Evolutionary conservation across 139 green algal genomes (phyloP).

Genomic region (Coccomyxa sp.): DNA sequence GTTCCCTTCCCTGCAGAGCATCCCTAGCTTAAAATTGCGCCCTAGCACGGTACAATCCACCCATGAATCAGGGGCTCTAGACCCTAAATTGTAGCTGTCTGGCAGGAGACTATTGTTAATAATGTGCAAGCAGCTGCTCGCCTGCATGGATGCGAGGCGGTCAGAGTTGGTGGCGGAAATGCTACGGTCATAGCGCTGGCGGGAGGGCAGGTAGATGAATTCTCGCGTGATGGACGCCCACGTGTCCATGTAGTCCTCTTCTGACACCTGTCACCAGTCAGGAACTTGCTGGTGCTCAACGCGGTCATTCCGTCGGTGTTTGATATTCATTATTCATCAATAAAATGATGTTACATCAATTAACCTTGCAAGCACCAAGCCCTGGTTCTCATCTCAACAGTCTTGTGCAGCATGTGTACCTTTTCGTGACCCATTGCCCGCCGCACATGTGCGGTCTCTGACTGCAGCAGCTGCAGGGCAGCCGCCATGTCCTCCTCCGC

Average conservation of each 20-base stretch:
- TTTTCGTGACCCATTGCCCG: slow-evolving; percentile 28
- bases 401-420: no score
- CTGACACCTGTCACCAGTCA: slow-evolving; percentile 14
- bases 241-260: slow-evolving; percentile 54
- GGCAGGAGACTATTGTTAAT: no score
- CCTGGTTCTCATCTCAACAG: no score
- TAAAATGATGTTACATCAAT: neutral
- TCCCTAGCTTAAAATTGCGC: neutral
- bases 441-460: slow-evolving; percentile 42
- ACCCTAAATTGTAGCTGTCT: no score
- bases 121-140: neutral
- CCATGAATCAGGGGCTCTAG: no score
- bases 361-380: no score
- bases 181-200: slow-evolving; percentile 43
- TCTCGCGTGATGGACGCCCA: slow-evolving; percentile 45
- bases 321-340: neutral
- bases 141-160: slow-evolving; percentile 48
- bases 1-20: neutral
- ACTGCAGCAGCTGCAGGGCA: slow-evolving; percentile 40
- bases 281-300: neutral
- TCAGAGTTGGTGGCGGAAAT: slow-evolving; percentile 48
- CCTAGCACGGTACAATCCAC: neutral
- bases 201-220: slow-evolving; percentile 61
- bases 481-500: slow-evolving; percentile 16
- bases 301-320: neutral